Conservation (phyloP, 2,329 filamentous ascomycete genomes). For the Colletotrichum noveboracense region DNA sequence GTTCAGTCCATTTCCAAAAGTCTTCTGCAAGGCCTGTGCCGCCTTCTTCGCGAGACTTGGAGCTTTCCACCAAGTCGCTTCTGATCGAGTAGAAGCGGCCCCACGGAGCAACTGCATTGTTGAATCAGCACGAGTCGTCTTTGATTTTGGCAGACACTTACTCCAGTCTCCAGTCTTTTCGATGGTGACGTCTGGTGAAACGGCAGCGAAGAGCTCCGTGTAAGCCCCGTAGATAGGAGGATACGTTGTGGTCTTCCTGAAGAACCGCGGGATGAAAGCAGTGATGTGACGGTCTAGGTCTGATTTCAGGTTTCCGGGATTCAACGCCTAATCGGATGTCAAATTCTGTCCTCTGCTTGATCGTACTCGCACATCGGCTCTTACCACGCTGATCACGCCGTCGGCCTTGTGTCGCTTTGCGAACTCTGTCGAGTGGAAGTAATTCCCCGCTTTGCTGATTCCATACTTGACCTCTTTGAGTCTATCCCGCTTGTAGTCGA, state of each 20-base stretch:
- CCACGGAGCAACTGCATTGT: slow-evolving; percentile 37
- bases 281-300: slow-evolving; percentile 32
- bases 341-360: background rate
- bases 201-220: slow-evolving; percentile 51
- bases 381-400: slow-evolving; percentile 25
- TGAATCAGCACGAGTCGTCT: background rate
- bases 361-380: background rate
- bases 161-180: slow-evolving; percentile 39
- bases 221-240: slow-evolving; percentile 46
- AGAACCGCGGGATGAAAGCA: slow-evolving; percentile 7
- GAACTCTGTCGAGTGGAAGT: slow-evolving; percentile 35
- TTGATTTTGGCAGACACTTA: background rate
- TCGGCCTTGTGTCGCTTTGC: slow-evolving; percentile 29
- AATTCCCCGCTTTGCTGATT: slow-evolving; percentile 36
- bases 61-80: slow-evolving; percentile 30
- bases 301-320: slow-evolving; percentile 44
- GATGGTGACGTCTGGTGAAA: slow-evolving; percentile 46
- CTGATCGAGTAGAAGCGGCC: slow-evolving; percentile 38
- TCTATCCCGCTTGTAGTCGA: slow-evolving; percentile 29
- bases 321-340: slow-evolving; percentile 28
- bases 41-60: slow-evolving; percentile 38
- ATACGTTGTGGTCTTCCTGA: slow-evolving; percentile 25
- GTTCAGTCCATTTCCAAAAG: slow-evolving; percentile 48
- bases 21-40: slow-evolving; percentile 39
- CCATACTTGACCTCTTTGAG: slow-evolving; percentile 30